Evolutionary conservation across 2,329 filamentous ascomycete genomes (phyloP), one percentile per base, ranked within the genome.

Genomic region (Pseudonectria buxi): DNA sequence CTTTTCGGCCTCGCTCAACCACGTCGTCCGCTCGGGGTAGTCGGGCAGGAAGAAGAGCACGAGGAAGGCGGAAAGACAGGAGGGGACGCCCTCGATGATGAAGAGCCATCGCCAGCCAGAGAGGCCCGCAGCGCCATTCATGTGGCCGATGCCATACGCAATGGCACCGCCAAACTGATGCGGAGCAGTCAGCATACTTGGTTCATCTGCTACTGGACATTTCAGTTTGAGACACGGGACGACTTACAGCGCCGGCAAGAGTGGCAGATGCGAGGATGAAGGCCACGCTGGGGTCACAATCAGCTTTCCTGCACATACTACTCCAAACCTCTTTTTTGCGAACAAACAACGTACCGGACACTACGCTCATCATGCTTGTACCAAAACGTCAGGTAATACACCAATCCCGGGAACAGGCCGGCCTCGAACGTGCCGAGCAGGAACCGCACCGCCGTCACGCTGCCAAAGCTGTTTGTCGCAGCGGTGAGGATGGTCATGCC

Each of bases 331-430:
- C n/a, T n/a, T n/a, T n/a, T n/a, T 30, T 18, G 24, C 3, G 18
- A 24, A n/a, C n/a, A n/a, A 6, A 24, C 28, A 14, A 50, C 55
- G 42, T 35, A 59, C 55, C 59, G 72, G n/a, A 86, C 61, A 14
- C 80, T 82, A 4, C 84, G 71, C 59, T 88, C 83, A 13, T 76
- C 71, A 46, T 77, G 75, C 29, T 72, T 78, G 57, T 88, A 88
- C 71, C 84, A 87, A 42, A 86, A 76, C 0, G 83, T 86, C 31
- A 88, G 63, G 47, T 85, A 86, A 57, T 78, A 64, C 1, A 77
- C 73, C 45, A 85, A 60, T 0, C 58, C 57, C 0, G 58, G 58
- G 41, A 86, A 86, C 2, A 86, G 60, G 0, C 82, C 83, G 4
- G 81, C 82, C 59, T 88, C 83, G 28, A 82, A 74, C 5, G 75